A percentile compares a stretch with the other conserved stretches of the same genome.
These are phyloP conservation scores for Aspergillus pseudoglaucus DNA, from an alignment of 2,329 filamentous ascomycete genomes.

Conservation along the genomic window DNA sequence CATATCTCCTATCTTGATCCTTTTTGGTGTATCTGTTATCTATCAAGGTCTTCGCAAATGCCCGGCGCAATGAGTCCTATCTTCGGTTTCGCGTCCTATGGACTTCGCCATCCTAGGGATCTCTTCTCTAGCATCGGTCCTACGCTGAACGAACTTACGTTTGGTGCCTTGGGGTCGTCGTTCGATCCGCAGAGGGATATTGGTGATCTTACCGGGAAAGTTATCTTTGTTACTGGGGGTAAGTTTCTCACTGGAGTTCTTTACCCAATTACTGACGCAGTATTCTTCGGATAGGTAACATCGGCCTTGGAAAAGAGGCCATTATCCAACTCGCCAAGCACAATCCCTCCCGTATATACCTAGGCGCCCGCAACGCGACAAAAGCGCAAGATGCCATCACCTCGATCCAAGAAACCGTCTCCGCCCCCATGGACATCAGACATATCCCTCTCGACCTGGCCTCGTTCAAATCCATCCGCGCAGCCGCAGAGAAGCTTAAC, in stretches of 20 bases:
- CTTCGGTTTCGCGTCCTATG: conserved; percentile 13
- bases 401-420: conserved; percentile 28
- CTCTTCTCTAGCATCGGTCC: conserved; percentile 25
- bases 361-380: conserved; percentile 44
- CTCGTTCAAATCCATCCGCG: conserved; percentile 44
- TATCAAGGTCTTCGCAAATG: neutral
- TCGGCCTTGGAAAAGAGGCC: conserved; percentile 43
- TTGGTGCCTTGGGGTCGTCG: conserved; percentile 26
- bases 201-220: conserved; percentile 41
- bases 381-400: conserved; percentile 42
- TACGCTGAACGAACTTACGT: conserved; percentile 29
- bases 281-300: conserved; percentile 32
- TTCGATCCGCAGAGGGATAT: conserved; percentile 43
- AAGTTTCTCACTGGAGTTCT: conserved; percentile 1
- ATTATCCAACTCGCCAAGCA: conserved; percentile 46
- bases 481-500: conserved; percentile 39
- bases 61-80: conserved; percentile 8
- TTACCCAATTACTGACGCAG: neutral
- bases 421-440: conserved; percentile 33
- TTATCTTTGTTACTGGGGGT: conserved; percentile 49
- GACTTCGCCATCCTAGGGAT: conserved; percentile 25
- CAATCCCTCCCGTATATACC: conserved; percentile 48
- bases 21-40: neutral
- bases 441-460: conserved; percentile 46
- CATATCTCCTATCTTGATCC: neutral